Conservation (phyloP, 352 stramenopile genomes). For the Lagenidium giganteum region DNA sequence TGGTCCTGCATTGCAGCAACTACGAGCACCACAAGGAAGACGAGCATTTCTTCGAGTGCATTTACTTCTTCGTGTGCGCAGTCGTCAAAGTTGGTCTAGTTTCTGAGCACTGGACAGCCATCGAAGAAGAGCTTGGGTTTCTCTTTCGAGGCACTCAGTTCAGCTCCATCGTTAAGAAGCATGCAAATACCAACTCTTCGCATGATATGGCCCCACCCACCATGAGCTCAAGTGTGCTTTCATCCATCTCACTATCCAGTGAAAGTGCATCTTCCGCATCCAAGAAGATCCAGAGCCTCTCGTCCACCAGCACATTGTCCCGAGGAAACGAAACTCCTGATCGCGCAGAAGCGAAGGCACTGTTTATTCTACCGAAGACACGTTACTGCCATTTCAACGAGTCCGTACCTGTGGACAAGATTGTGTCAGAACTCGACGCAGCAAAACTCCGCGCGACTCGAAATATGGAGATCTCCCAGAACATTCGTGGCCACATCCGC, state of each 20-base stretch:
- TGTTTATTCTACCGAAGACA: constrained; percentile 44
- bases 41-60: constrained; percentile 73
- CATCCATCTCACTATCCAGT: too few relatives aligned
- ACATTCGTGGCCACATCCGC: constrained; percentile 52
- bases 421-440: constrained; percentile 61
- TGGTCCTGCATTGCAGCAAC: constrained; percentile 81
- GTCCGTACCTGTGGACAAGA: constrained; percentile 52
- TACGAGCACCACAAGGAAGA: constrained; percentile 82
- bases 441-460: constrained; percentile 45
- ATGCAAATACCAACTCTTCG: constrained; percentile 14
- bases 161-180: constrained; percentile 48
- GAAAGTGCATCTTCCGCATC: neutral
- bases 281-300: constrained; percentile 48
- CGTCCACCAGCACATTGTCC: constrained; percentile 4
- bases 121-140: constrained; percentile 71
- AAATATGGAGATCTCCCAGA: constrained; percentile 68
- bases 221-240: neutral
- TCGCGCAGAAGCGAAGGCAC: constrained; percentile 3
- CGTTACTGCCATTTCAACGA: constrained; percentile 55
- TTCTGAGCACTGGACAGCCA: constrained; percentile 39
- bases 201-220: neutral
- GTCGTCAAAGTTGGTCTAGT: constrained; percentile 64
- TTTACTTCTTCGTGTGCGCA: constrained; percentile 76
- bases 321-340: constrained; percentile 13
- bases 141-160: constrained; percentile 76